A percentile compares a stretch with the other conserved stretches of the same genome.
Evolutionary conservation across 345 rosid species (phyloP).

Genomic region (Lagerstroemia speciosa): DNA sequence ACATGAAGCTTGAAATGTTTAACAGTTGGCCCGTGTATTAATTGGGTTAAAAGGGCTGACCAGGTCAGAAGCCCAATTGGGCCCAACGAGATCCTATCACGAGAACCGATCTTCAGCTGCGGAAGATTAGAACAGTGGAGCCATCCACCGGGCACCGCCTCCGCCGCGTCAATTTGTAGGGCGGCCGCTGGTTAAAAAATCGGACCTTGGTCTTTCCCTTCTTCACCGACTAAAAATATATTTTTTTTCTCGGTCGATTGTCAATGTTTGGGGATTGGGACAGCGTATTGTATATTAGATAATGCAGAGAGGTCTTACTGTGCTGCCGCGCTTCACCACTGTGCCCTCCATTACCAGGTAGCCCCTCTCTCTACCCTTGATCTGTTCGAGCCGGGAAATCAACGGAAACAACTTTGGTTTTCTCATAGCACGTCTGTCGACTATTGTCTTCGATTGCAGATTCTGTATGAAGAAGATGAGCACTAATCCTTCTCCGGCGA

Average conservation of each 20-base stretch:
- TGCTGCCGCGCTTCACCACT: conserved; percentile 11
- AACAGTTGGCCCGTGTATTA: not conserved
- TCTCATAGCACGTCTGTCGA: not conserved
- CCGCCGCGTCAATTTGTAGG: not conserved
- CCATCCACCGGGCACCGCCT: not conserved
- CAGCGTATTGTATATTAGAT: not conserved
- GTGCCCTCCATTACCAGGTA: conserved; percentile 12
- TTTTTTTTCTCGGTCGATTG: not conserved
- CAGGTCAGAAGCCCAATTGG: not conserved
- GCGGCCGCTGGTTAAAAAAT: not conserved
- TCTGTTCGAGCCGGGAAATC: not conserved
- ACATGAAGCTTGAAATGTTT: too few relatives aligned
- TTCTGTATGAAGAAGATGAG: conserved; percentile 35
- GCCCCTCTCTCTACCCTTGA: not conserved
- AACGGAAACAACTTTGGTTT: not conserved
- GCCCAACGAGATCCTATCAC: not conserved
- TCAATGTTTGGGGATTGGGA: not conserved
- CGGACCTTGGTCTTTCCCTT: not conserved
- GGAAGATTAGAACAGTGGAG: not conserved
- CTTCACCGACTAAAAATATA: too few relatives aligned
- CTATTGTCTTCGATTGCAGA: conserved; percentile 12
- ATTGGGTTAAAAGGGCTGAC: not conserved
- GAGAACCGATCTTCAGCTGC: not conserved
- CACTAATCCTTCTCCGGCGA: conserved; percentile 22
- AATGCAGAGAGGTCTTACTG: conserved; percentile 11